Percentiles rank a stretch among this genome's conserved stretches.
Conservation (phyloP, 2,329 filamentous ascomycete species). For the Xylaria sp. region DNA sequence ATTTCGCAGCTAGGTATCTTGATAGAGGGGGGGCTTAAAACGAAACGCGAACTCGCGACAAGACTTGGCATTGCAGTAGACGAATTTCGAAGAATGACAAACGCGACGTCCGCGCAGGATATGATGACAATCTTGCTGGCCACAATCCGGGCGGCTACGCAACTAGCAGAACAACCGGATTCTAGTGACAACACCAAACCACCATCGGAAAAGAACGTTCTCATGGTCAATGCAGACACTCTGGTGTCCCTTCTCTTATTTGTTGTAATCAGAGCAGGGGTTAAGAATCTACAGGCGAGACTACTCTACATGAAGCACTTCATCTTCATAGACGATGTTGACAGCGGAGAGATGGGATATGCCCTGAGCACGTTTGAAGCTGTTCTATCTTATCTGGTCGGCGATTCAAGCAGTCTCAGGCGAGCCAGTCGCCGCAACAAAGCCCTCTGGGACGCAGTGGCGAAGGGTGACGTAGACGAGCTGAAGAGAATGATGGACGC, state of each 20-base stretch:
- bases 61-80: constrained; percentile 83
- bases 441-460: constrained; percentile 86
- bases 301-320: constrained; percentile 97
- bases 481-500: constrained; percentile 85
- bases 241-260: constrained; percentile 90
- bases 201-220: constrained; percentile 63
- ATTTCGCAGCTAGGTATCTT: constrained; percentile 92
- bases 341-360: constrained; percentile 95
- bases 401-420: constrained; percentile 83
- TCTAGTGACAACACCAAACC: constrained; percentile 50
- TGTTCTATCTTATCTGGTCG: constrained; percentile 86
- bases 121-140: constrained; percentile 85
- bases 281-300: constrained; percentile 87
- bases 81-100: constrained; percentile 86
- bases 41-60: constrained; percentile 83
- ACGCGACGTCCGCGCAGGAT: constrained; percentile 83
- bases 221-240: constrained; percentile 84
- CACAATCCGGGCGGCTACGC: constrained; percentile 86
- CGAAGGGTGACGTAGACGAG: constrained; percentile 78
- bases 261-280: constrained; percentile 90
- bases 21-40: constrained; percentile 80
- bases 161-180: constrained; percentile 65
- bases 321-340: constrained; percentile 97
- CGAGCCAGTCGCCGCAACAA: constrained; percentile 88
- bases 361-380: constrained; percentile 96